Conservation (phyloP, 257 asterid species). For the Eustoma russellianum region DNA sequence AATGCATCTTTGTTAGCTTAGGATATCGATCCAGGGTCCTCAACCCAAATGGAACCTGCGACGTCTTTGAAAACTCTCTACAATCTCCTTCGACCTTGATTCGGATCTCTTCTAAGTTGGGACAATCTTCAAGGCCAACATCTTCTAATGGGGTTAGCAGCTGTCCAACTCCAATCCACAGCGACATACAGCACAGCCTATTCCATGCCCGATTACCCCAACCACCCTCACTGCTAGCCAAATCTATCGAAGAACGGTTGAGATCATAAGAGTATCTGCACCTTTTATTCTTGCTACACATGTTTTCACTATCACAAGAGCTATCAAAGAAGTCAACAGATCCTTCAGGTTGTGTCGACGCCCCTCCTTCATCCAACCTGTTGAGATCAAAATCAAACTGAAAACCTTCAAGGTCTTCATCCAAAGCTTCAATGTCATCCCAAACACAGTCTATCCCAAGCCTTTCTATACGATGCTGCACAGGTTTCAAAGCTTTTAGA, state of each 20-base stretch:
- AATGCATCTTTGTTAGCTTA: constrained; percentile 50
- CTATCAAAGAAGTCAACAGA: constrained; percentile 8
- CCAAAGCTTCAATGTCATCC: constrained; percentile 35
- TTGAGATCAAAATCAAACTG: constrained; percentile 38
- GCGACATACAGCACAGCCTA: constrained; percentile 45
- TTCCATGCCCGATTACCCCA: constrained; percentile 48
- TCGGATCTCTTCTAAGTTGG: constrained; percentile 66
- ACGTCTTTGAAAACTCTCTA: constrained; percentile 47
- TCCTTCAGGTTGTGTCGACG: constrained; percentile 10
- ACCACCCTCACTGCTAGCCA: constrained; percentile 21
- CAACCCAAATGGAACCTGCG: constrained; percentile 50
- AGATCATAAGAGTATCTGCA: constrained; percentile 37
- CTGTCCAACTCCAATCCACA: constrained; percentile 82
- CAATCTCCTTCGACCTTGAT: constrained; percentile 93
- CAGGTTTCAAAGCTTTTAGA: constrained; percentile 66
- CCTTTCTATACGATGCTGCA: constrained; percentile 57
- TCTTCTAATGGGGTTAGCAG: constrained; percentile 49
- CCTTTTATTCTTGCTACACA: constrained; percentile 24
- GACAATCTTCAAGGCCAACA: constrained; percentile 67
- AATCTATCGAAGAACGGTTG: constrained; percentile 25
- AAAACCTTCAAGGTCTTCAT: constrained; percentile 29
- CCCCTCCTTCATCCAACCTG: constrained; percentile 23
- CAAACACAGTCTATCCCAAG: constrained; percentile 83
- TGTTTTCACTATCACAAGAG: constrained; percentile 13
- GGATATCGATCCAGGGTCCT: constrained; percentile 45